phyloP scores from a whole-genome alignment of 2,329 filamentous ascomycete species.

The Verticillium dahliae region DNA sequence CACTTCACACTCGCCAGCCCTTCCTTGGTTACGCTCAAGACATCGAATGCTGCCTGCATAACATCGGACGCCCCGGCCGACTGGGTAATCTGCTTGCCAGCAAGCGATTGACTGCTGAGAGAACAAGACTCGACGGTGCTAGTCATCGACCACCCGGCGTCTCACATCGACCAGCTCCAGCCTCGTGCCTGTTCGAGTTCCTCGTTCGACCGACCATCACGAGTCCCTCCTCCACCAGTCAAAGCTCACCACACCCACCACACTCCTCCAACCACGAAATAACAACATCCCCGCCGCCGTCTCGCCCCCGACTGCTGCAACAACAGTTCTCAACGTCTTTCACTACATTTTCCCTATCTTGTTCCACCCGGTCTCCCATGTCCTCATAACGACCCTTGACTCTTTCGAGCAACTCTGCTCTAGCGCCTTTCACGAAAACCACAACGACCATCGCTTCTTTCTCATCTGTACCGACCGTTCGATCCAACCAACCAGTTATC shows the following conservation, averaged over 20 bases:
- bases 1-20: neutral
- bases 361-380: conserved; percentile 25
- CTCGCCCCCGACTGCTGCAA: conserved; percentile 10
- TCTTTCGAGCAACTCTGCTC: conserved; percentile 15
- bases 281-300: conserved; percentile 15
- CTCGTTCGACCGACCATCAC: neutral
- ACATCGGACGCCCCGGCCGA: conserved; percentile 8
- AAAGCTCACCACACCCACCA: neutral
- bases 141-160: neutral
- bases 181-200: conserved; percentile 4
- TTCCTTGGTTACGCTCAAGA: neutral
- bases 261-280: neutral
- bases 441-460: conserved; percentile 9
- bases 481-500: conserved; percentile 10
- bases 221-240: neutral
- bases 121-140: conserved; percentile 4
- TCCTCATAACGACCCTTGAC: conserved; percentile 36
- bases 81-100: conserved; percentile 13
- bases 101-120: conserved; percentile 10
- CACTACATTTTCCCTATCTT: conserved; percentile 5
- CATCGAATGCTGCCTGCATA: conserved; percentile 11
- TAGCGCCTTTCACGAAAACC: conserved; percentile 5
- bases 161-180: neutral
- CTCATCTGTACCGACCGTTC: conserved; percentile 10
- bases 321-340: conserved; percentile 3